Conservation (phyloP, 1,139 yeast genomes). For the Geotrichum cucujoidarum region DNA sequence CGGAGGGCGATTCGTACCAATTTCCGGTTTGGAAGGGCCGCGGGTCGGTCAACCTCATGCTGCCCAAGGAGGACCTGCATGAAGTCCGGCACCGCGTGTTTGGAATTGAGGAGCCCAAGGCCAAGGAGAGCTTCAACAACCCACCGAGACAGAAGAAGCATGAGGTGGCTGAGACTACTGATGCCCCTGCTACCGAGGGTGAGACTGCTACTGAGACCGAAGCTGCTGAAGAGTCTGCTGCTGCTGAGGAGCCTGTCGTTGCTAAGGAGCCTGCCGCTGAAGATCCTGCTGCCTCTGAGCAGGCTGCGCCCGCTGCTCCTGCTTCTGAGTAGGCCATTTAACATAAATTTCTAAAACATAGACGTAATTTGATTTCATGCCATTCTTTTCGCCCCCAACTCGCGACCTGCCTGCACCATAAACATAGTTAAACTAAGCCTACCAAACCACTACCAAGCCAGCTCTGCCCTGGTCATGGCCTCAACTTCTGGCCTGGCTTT, state of each 20-base stretch:
- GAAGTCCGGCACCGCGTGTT: constrained; percentile 83
- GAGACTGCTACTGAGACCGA: background rate
- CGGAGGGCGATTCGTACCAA: constrained; percentile 56
- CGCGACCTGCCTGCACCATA: no score
- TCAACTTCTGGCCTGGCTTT: no score
- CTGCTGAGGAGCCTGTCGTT: background rate
- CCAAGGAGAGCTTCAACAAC: background rate
- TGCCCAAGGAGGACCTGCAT: constrained; percentile 85
- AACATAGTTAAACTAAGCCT: no score
- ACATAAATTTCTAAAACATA: no score
- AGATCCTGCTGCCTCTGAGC: no score
- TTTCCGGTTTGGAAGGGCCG: constrained; percentile 93
- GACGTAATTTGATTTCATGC: no score
- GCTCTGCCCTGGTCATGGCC: no score
- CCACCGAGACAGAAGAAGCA: background rate
- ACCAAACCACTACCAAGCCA: no score
- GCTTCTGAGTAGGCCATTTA: no score
- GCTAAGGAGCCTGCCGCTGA: no score
- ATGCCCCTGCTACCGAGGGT: background rate
- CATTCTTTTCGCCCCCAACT: no score
- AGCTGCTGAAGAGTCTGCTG: background rate
- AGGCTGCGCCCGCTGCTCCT: no score
- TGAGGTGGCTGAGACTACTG: background rate
- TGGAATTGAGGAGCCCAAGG: constrained; percentile 53
- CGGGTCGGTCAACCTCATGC: constrained; percentile 83